Evolutionary conservation across 495 filamentous ascomycete species (phyloP), one percentile per base, ranked within the genome.

Genomic region (Neurospora intermedia): DNA sequence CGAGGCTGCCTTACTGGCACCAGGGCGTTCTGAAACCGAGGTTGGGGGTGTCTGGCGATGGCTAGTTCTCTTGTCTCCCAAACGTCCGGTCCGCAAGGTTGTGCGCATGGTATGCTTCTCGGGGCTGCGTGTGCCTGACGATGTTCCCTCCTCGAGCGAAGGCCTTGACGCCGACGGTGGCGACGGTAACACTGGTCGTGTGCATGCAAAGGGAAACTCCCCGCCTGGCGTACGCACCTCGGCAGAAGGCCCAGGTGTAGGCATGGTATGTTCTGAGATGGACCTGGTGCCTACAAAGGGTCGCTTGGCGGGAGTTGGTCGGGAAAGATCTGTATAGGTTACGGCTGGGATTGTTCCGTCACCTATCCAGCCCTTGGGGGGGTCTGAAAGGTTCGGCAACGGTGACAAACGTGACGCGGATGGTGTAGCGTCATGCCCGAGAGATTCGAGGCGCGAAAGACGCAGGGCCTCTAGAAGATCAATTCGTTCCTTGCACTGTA

Each of bases 401-500:
- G 54, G 54, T 18, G 54, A 66, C 54, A 66, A 35, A 35, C 27
- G 54, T 66, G 54, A 35, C 15, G 54, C 27, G 15, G 54, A 66
- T 66, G 27, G 15, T 38, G 27, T 66, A 66, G 74, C 75, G 71
- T 76, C 80, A 72, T 79, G 80, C 66, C 80, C 81, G 46, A 72
- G 41, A 4, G 83, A 82, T 69, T 95, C 91, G 70, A 89, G 85
- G 74, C 93, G 88, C 75, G 94, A 97, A 73, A 91, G 82, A 62
- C 88, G 87, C 70, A 98, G 85, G 35, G 94, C 91, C 75, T 95
- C 91, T 18, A 99, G 85, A 20, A 98, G 85, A 80, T 96, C 94
- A 69, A 97, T 93, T 69, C 93, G 88, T 82, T 98, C 94, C 80
- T 96, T 96, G 83, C 94, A 97, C 84, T 98, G 94, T 77, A 94